Evolutionary conservation across 108 stramenopile genomes (phyloP).

Genomic region (Mayamaea pseudoterrestris): DNA sequence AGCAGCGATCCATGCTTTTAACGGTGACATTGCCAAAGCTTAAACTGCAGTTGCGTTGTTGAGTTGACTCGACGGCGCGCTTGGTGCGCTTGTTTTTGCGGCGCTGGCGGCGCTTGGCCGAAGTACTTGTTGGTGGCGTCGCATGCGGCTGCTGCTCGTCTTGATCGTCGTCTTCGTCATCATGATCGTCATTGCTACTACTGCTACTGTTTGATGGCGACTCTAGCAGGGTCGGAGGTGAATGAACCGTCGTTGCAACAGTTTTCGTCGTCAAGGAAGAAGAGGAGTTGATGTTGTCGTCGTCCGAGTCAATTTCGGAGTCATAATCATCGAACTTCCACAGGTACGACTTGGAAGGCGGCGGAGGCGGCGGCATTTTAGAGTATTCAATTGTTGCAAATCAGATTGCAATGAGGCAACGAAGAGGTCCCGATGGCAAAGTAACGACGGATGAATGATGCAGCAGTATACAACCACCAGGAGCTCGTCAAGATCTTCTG

Average conservation of each 20-base stretch:
- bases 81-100: too few species aligned
- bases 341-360: slow-evolving; percentile 61
- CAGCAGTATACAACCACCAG: too few species aligned
- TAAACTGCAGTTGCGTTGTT: slow-evolving; percentile 1
- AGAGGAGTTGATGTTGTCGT: too few species aligned
- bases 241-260: neutral
- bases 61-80: too few species aligned
- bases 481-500: too few species aligned
- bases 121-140: neutral
- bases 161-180: neutral
- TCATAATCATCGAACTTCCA: slow-evolving; percentile 25
- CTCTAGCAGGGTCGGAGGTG: neutral
- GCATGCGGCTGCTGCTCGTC: neutral
- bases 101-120: neutral
- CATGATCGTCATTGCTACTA: neutral
- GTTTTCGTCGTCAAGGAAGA: too few species aligned
- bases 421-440: too few species aligned
- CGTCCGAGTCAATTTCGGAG: neutral
- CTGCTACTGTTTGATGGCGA: neutral
- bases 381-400: too few species aligned
- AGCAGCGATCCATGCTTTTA: slow-evolving; percentile 24
- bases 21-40: slow-evolving; percentile 30
- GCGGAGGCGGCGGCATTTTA: slow-evolving; percentile 56
- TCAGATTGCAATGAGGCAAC: too few species aligned
- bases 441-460: too few species aligned